These are phyloP conservation scores for Verticillium dahliae DNA, from an alignment of 2,329 filamentous ascomycete species.

Conservation along the genomic window DNA sequence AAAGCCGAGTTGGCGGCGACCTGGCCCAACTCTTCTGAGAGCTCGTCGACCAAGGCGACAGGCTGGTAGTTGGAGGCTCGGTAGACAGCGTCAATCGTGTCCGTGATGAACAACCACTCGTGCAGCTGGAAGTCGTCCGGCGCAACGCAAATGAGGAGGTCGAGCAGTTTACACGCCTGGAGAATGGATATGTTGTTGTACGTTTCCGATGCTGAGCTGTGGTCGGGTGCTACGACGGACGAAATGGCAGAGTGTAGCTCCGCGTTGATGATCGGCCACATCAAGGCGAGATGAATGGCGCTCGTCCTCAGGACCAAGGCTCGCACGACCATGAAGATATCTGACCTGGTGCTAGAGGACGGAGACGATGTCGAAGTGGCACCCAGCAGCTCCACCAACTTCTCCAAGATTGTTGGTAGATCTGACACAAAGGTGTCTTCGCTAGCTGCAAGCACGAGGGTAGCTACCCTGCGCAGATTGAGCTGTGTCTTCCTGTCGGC, in stretches of 20 bases:
- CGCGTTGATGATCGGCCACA: slow-evolving; percentile 86
- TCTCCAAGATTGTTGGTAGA: slow-evolving; percentile 67
- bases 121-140: slow-evolving; percentile 98
- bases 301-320: slow-evolving; percentile 75
- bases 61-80: slow-evolving; percentile 63
- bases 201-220: slow-evolving; percentile 57
- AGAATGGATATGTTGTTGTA: slow-evolving; percentile 73
- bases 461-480: slow-evolving; percentile 75
- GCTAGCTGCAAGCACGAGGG: slow-evolving; percentile 70
- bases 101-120: slow-evolving; percentile 95
- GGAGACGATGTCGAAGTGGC: slow-evolving; percentile 86
- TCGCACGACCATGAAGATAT: slow-evolving; percentile 83
- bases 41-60: slow-evolving; percentile 74
- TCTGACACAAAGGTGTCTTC: slow-evolving; percentile 77
- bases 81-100: slow-evolving; percentile 95
- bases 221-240: slow-evolving; percentile 62
- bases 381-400: slow-evolving; percentile 76
- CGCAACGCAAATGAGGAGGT: slow-evolving; percentile 76
- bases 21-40: slow-evolving; percentile 67
- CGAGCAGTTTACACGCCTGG: slow-evolving; percentile 90
- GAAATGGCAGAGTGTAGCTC: slow-evolving; percentile 78
- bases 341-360: slow-evolving; percentile 80
- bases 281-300: slow-evolving; percentile 68
- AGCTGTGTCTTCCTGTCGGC: slow-evolving; percentile 90
- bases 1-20: slow-evolving; percentile 22